Conservation (phyloP, 2,329 filamentous ascomycete genomes). For the Neofusicoccum kwambonambiense region DNA sequence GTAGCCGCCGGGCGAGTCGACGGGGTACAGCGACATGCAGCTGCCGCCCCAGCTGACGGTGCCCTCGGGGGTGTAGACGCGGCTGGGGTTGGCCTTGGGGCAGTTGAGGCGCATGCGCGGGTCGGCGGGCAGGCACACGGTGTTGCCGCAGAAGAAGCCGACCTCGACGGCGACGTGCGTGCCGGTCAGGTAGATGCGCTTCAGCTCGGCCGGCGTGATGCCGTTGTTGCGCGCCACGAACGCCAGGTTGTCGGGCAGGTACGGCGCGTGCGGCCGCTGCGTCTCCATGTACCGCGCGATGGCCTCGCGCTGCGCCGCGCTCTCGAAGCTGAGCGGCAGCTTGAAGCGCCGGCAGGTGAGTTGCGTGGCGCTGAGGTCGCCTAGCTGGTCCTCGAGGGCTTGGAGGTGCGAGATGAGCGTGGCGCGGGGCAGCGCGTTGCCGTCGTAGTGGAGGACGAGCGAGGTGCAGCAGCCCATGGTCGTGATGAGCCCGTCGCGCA, state of each 20-base stretch:
- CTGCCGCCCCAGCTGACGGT: slow-evolving; percentile 57
- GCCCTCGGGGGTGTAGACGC: slow-evolving; percentile 58
- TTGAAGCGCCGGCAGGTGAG: slow-evolving; percentile 44
- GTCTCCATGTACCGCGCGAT: slow-evolving; percentile 62
- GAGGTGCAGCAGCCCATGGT: slow-evolving; percentile 53
- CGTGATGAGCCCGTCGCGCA: slow-evolving; percentile 46
- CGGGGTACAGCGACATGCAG: slow-evolving; percentile 56
- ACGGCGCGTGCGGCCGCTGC: slow-evolving; percentile 60
- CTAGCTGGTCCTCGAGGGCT: slow-evolving; percentile 41
- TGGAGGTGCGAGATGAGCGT: slow-evolving; percentile 41
- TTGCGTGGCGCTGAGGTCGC: slow-evolving; percentile 41
- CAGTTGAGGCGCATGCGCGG: slow-evolving; percentile 54
- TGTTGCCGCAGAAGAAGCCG: slow-evolving; percentile 57
- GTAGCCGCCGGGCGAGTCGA: slow-evolving; percentile 58
- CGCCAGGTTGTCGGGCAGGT: slow-evolving; percentile 61
- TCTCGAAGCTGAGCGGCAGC: slow-evolving; percentile 45
- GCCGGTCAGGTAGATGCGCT: slow-evolving; percentile 52
- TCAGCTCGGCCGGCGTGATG: slow-evolving; percentile 49
- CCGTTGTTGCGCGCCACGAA: slow-evolving; percentile 59
- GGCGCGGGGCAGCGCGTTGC: slow-evolving; percentile 34
- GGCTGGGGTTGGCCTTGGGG: slow-evolving; percentile 58
- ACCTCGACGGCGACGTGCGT: slow-evolving; percentile 54
- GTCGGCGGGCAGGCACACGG: slow-evolving; percentile 53
- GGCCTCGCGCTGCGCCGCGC: slow-evolving; percentile 49
- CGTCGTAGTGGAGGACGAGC: slow-evolving; percentile 44